Percentiles rank a stretch among this genome's conserved stretches.
These are phyloP conservation scores for Protomyces inundatus DNA, from an alignment of 1,139 yeast species.

Conservation along the genomic window DNA sequence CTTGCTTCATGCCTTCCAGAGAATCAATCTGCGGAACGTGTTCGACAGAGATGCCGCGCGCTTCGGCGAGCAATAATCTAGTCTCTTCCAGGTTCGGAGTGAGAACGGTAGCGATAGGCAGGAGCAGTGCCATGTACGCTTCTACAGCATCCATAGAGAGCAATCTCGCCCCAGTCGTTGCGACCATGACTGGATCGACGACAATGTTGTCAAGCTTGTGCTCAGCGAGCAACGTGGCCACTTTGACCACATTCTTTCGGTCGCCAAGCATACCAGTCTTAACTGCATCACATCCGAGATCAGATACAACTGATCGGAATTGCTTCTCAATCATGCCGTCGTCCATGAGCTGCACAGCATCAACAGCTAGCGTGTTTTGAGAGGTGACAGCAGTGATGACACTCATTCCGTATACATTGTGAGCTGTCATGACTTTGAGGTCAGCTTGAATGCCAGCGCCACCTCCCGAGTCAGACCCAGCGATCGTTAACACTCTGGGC, in stretches of 20 bases:
- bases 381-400: conserved; percentile 80
- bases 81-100: conserved; percentile 81
- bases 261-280: conserved; percentile 68
- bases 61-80: conserved; percentile 38
- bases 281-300: conserved; percentile 62
- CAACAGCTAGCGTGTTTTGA: conserved; percentile 62
- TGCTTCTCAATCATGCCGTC: conserved; percentile 45
- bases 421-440: conserved; percentile 72
- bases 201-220: conserved; percentile 44
- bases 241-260: conserved; percentile 49
- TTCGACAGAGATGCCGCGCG: conserved; percentile 34
- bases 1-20: conserved; percentile 42
- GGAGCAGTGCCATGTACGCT: conserved; percentile 48
- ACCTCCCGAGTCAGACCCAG: conserved; percentile 77
- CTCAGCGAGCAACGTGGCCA: conserved; percentile 42
- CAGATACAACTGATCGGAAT: conserved; percentile 55
- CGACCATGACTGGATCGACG: conserved; percentile 53
- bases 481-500: conserved; percentile 31
- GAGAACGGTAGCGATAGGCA: conserved; percentile 54
- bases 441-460: conserved; percentile 97
- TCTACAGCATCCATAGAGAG: conserved; percentile 43
- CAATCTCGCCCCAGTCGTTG: conserved; percentile 25
- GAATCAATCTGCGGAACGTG: conserved; percentile 33
- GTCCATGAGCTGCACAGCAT: conserved; percentile 48
- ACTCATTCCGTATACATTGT: conserved; percentile 73